Percentiles rank a stretch among this genome's conserved stretches.
Evolutionary conservation across 495 filamentous ascomycete genomes (phyloP).

Genomic region (Neurospora pannonica): DNA sequence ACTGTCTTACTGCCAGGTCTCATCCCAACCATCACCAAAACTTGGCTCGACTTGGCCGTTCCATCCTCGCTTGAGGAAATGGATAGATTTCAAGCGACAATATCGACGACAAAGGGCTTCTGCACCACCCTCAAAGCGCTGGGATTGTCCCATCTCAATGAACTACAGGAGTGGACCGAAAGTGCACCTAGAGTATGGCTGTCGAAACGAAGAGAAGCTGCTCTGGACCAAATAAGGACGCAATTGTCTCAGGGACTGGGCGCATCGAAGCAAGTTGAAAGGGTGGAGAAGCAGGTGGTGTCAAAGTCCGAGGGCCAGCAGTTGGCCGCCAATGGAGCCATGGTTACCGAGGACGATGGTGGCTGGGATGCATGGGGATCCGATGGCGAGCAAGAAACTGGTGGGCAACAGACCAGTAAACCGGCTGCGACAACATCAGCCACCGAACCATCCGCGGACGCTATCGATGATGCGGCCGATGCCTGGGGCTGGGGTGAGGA

Average conservation of each 20-base stretch:
- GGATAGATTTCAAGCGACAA: slow-evolving; percentile 53
- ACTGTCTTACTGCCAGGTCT: slow-evolving; percentile 57
- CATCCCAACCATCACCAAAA: slow-evolving; percentile 52
- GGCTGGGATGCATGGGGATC: slow-evolving; percentile 76
- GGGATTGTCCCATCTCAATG: slow-evolving; percentile 58
- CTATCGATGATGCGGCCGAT: slow-evolving; percentile 41
- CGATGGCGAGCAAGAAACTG: slow-evolving; percentile 37
- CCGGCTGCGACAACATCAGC: slow-evolving; percentile 1
- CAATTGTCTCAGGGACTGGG: slow-evolving; percentile 56
- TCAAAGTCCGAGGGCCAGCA: slow-evolving; percentile 54
- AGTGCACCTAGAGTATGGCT: slow-evolving; percentile 77
- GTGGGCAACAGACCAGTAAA: slow-evolving; percentile 11
- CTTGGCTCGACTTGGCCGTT: slow-evolving; percentile 67
- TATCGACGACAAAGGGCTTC: slow-evolving; percentile 53
- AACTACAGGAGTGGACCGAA: slow-evolving; percentile 70
- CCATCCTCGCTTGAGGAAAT: slow-evolving; percentile 64
- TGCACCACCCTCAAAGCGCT: slow-evolving; percentile 50
- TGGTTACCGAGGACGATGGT: slow-evolving; percentile 36
- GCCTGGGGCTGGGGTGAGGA: slow-evolving; percentile 56
- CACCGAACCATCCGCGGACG: slow-evolving; percentile 6
- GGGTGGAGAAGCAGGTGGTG: slow-evolving; percentile 74
- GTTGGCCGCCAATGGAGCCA: slow-evolving; percentile 44
- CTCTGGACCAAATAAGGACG: slow-evolving; percentile 62
- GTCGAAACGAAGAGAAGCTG: slow-evolving; percentile 66
- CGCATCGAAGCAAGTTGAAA: slow-evolving; percentile 58